Percentiles rank a stretch among this genome's conserved stretches.
Evolutionary conservation across 352 stramenopile species (phyloP).

Genomic region (Globisporangium okanoganense): DNA sequence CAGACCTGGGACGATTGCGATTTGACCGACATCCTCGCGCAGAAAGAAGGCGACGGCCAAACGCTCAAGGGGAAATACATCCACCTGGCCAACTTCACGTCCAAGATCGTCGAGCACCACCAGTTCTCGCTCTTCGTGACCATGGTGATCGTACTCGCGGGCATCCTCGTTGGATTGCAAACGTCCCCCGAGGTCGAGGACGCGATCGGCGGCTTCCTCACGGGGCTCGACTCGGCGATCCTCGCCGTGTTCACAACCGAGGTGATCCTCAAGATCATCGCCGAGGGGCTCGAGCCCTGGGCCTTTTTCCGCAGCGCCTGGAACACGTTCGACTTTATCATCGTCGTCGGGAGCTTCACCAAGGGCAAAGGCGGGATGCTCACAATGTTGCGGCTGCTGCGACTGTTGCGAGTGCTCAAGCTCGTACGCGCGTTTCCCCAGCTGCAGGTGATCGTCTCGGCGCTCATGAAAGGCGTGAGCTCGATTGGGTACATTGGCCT

Average conservation of each 20-base stretch:
- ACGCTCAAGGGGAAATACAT: slow-evolving; percentile 53
- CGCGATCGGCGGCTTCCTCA: slow-evolving; percentile 43
- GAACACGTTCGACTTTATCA: slow-evolving; percentile 87
- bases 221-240: slow-evolving; percentile 58
- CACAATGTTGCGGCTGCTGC: slow-evolving; percentile 77
- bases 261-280: slow-evolving; percentile 71
- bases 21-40: slow-evolving; percentile 53
- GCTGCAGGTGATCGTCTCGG: slow-evolving; percentile 88
- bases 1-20: slow-evolving; percentile 78
- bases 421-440: slow-evolving; percentile 84
- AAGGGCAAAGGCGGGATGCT: slow-evolving; percentile 69
- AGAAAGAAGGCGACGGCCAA: slow-evolving; percentile 41
- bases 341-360: slow-evolving; percentile 73
- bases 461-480: slow-evolving; percentile 81
- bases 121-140: slow-evolving; percentile 75
- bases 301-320: slow-evolving; percentile 65
- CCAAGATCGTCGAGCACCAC: slow-evolving; percentile 54
- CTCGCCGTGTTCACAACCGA: slow-evolving; percentile 74
- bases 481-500: slow-evolving; percentile 89
- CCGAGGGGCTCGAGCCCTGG: slow-evolving; percentile 77
- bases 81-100: slow-evolving; percentile 28
- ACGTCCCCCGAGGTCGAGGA: slow-evolving; percentile 52
- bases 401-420: slow-evolving; percentile 84
- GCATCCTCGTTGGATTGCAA: slow-evolving; percentile 75
- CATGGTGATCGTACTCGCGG: slow-evolving; percentile 66